A percentile compares a stretch with the other conserved stretches of the same genome.
phyloP scores from a whole-genome alignment of 352 stramenopile species.

The Plasmopara halstedii region DNA sequence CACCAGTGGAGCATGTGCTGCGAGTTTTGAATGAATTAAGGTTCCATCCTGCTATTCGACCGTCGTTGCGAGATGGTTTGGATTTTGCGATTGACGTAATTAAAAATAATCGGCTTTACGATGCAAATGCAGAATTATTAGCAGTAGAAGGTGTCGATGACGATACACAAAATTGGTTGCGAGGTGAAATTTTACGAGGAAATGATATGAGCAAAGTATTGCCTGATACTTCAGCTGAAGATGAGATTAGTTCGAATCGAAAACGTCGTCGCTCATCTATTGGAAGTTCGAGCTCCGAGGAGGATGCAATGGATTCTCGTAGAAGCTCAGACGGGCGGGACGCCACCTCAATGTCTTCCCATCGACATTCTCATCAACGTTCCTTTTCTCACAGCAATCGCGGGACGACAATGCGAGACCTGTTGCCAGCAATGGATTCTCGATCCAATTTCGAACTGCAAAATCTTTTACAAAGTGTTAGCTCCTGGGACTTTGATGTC shows the following conservation, averaged over 20 bases:
- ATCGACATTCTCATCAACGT: slow-evolving; percentile 14
- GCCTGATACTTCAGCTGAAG: slow-evolving; percentile 31
- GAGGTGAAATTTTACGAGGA: slow-evolving; percentile 60
- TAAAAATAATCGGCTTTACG: slow-evolving; percentile 82
- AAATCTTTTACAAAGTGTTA: slow-evolving; percentile 45
- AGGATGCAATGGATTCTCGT: slow-evolving; percentile 1
- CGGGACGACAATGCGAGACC: slow-evolving; percentile 53
- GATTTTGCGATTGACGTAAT: slow-evolving; percentile 81
- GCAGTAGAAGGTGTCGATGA: slow-evolving; percentile 61
- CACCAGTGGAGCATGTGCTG: slow-evolving; percentile 74
- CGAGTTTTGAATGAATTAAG: slow-evolving; percentile 63
- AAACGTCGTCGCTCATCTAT: slow-evolving; percentile 17
- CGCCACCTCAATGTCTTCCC: slow-evolving; percentile 2
- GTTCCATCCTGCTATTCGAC: slow-evolving; percentile 61
- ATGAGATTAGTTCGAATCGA: slow-evolving; percentile 8
- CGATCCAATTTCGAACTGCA: slow-evolving; percentile 64
- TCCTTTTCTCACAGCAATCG: slow-evolving; percentile 17
- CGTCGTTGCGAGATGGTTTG: slow-evolving; percentile 46
- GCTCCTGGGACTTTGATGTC: slow-evolving; percentile 70
- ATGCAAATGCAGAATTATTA: slow-evolving; percentile 66
- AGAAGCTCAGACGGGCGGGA: slow-evolving; percentile 5
- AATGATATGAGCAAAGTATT: slow-evolving; percentile 67
- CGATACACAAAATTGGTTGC: slow-evolving; percentile 81
- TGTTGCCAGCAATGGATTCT: slow-evolving; percentile 48
- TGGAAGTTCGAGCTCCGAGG: slow-evolving; percentile 14